These are phyloP conservation scores for Fagopyrum tataricum DNA, from an alignment of 148 eudicot genomes.

Conservation along the genomic window DNA sequence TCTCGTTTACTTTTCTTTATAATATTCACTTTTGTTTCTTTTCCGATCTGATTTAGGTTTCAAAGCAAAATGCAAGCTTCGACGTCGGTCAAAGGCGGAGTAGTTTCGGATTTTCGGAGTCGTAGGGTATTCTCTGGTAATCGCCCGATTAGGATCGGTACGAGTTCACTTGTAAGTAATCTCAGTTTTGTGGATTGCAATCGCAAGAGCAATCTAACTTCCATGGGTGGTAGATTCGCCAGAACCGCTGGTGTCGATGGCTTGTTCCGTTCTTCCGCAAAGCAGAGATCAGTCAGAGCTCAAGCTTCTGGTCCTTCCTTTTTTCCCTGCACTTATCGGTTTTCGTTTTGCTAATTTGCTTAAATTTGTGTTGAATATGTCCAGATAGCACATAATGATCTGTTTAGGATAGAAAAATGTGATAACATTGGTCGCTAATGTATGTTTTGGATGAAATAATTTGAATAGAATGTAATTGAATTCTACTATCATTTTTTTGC, in stretches of 20 bases:
- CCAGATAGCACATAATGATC: neutral
- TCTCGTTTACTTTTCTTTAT: neutral
- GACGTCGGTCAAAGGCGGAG: slow-evolving; percentile 30
- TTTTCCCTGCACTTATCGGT: neutral
- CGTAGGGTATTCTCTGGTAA: slow-evolving; percentile 23
- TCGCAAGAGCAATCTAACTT: slow-evolving; percentile 15
- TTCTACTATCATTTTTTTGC: neutral
- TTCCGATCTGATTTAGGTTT: slow-evolving; percentile 8
- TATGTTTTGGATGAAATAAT: neutral
- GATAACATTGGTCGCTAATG: neutral
- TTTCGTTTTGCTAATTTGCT: neutral
- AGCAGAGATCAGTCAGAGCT: slow-evolving; percentile 61
- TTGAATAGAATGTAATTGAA: neutral
- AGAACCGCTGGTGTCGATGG: slow-evolving; percentile 33
- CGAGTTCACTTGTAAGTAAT: slow-evolving; percentile 16
- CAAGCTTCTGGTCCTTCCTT: slow-evolving; percentile 45
- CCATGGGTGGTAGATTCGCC: slow-evolving; percentile 49
- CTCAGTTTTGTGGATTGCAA: slow-evolving; percentile 25
- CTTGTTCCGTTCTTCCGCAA: slow-evolving; percentile 35
- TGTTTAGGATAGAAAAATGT: neutral
- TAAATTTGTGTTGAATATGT: neutral
- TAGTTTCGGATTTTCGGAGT: slow-evolving; percentile 27
- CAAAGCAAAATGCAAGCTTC: slow-evolving; percentile 41
- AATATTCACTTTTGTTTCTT: neutral
- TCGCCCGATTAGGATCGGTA: slow-evolving; percentile 21